Conservation (phyloP, 2,329 filamentous ascomycete species). For the Apiospora hydei region DNA sequence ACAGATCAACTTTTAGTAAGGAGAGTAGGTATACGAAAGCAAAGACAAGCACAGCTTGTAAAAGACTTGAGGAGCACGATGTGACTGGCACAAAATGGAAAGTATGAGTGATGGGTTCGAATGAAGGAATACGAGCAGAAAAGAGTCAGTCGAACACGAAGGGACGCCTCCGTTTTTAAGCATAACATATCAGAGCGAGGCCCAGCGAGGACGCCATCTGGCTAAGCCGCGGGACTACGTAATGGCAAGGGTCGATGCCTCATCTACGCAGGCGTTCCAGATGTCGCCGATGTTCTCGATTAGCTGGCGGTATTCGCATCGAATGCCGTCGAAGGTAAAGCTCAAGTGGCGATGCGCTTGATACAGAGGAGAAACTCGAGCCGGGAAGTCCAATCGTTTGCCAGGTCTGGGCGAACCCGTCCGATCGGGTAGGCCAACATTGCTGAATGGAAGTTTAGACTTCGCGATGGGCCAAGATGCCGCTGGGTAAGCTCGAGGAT, state of each 20-base stretch:
- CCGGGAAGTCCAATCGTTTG: background rate
- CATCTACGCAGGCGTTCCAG: background rate
- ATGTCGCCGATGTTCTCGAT: background rate
- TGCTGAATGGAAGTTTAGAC: background rate
- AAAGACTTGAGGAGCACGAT: background rate
- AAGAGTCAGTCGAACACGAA: background rate
- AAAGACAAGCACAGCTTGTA: constrained; percentile 17
- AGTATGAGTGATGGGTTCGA: background rate
- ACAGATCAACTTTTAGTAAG: background rate
- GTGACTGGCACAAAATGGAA: background rate
- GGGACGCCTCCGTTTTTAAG: background rate
- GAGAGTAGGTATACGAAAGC: background rate
- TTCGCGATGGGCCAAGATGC: no score
- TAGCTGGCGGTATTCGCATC: background rate
- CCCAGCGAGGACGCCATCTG: background rate
- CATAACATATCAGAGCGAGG: background rate
- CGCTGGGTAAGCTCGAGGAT: background rate
- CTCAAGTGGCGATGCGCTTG: background rate
- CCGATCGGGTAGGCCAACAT: background rate
- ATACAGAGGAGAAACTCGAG: constrained; percentile 3
- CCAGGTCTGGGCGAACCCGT: background rate
- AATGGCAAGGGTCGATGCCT: background rate
- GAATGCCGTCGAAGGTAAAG: background rate
- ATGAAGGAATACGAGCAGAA: background rate
- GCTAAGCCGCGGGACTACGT: background rate